Evolutionary conservation across 371 early-diverging fungal species (phyloP).

Genomic region (Mortierella sp.): DNA sequence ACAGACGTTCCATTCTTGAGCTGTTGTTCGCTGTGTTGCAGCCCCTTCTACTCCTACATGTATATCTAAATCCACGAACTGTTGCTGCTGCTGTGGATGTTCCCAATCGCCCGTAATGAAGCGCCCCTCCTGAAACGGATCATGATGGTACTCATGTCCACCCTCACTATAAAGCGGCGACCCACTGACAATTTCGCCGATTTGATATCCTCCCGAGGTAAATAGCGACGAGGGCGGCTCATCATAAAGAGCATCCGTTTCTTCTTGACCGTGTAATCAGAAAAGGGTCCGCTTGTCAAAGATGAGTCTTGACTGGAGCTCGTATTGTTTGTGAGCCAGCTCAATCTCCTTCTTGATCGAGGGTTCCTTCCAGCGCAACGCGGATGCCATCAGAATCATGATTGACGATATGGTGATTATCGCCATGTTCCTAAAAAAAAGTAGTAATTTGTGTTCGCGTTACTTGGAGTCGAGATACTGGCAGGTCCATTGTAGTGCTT

Average conservation of each 20-base stretch:
- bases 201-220: neutral
- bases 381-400: conserved; percentile 48
- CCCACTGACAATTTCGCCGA: neutral
- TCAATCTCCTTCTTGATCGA: conserved; percentile 40
- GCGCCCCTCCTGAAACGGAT: neutral
- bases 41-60: neutral
- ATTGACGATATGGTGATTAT: conserved; percentile 54
- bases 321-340: conserved; percentile 31
- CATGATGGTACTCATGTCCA: conserved; percentile 23
- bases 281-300: conserved; percentile 40
- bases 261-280: conserved; percentile 25
- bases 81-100: conserved; percentile 1
- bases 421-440: conserved; percentile 48
- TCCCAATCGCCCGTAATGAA: conserved; percentile 9
- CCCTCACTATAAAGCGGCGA: conserved; percentile 26
- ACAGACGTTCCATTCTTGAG: neutral
- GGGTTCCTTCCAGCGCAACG: conserved; percentile 48
- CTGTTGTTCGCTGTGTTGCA: neutral
- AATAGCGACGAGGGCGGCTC: conserved; percentile 6
- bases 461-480: no score
- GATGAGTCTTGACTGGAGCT: conserved; percentile 28
- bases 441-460: no score
- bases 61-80: neutral
- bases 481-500: no score
- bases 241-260: conserved; percentile 32